Conservation (phyloP, 169 alveolate species). For the Cryptosporidium xiaoi region DNA sequence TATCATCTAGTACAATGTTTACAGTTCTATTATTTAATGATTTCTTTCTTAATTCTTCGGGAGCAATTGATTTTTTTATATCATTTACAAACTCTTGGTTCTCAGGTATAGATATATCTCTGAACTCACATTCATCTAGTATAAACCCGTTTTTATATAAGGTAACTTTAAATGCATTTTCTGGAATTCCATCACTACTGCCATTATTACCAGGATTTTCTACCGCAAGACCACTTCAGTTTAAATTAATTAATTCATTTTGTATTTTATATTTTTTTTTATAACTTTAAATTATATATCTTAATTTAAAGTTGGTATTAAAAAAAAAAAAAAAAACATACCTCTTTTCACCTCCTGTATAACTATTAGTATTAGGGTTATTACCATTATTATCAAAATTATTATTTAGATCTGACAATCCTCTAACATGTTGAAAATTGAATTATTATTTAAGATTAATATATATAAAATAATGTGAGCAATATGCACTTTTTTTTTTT, state of each 20-base stretch:
- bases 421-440: neutral
- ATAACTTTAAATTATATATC: neutral
- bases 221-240: constrained; percentile 83
- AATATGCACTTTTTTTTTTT: too few relatives aligned
- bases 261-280: neutral
- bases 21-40: constrained; percentile 78
- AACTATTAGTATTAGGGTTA: constrained; percentile 79
- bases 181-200: constrained; percentile 75
- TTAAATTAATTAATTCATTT: constrained; percentile 22
- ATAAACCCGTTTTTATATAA: constrained; percentile 91
- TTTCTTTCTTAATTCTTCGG: constrained; percentile 87
- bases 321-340: constrained; percentile 9
- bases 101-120: constrained; percentile 88
- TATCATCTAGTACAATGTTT: constrained; percentile 78
- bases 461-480: too few relatives aligned
- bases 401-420: constrained; percentile 58
- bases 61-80: constrained; percentile 91
- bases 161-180: constrained; percentile 80
- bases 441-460: too few relatives aligned
- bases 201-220: constrained; percentile 81
- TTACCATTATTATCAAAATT: constrained; percentile 26
- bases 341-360: constrained; percentile 87
- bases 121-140: constrained; percentile 91
- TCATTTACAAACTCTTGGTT: constrained; percentile 90
- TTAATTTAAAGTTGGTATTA: neutral